Base-by-base conservation (phyloP, 805 yeast genomes). In the Spathaspora gorwiae region DNA sequence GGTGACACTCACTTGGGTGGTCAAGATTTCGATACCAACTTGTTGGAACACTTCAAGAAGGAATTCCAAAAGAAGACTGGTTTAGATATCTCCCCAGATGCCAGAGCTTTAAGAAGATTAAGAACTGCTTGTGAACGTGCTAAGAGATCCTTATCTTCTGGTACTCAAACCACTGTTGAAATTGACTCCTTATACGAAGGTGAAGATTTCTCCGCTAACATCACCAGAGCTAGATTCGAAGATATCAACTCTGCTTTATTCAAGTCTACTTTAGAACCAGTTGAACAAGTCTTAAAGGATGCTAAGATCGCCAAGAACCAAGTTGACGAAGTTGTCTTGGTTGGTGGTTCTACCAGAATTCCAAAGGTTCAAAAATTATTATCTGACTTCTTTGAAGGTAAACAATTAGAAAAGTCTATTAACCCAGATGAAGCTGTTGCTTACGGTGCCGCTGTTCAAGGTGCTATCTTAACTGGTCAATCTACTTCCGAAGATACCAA, bases 1-100 rank as follows among this genome's bases (percentile, higher is more conserved):
- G 76, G 76, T 70, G 76, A 71, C 64, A 71, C 76, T 54, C 76
- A 71, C 64, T 70, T 71, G 63, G 76, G 76, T 68, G 76, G 76
- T 68, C 75, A 71, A 62, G 76, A 71, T 66, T 71, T 71, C 62
- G 76, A 71, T 68, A 70, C 75, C 66, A 71, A 70, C 71, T 70
- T 71, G 62, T 68, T 71, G 62, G 75, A 71, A 52, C 62, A 56
- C 69, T 71, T 71, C 74, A 66, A 68, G 61, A 64, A 64, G 54
- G 72, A 68, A 48, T 71, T 71, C 72, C 64, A 71, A 62, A 70
- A 66, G 66, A 71, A 70, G 68, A 70, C 75, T 43, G 73, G 73
- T 54, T 58, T 56, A 48, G 76, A 71, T 59, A 70, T 71, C 59
- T 70, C 76, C 46, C 65, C 62, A 52, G 75, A 71, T 57, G 64